These are phyloP conservation scores for Candida anglica DNA, from an alignment of 805 yeast species.

Conservation along the genomic window DNA sequence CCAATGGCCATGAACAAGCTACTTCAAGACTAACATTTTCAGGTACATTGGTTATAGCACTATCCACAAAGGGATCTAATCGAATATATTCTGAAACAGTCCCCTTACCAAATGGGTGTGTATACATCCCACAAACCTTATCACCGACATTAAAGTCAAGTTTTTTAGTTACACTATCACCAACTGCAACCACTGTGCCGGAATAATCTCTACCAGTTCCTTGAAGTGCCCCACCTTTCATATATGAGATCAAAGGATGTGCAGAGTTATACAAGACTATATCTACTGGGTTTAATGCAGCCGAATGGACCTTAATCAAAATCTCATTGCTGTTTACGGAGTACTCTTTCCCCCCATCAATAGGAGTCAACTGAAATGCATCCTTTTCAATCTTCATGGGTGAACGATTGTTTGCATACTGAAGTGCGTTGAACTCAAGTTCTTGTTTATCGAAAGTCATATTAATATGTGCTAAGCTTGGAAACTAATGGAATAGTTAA, in stretches of 20 bases:
- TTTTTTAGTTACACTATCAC: conserved; percentile 16
- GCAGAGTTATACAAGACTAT: conserved; percentile 15
- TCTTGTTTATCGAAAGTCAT: background rate
- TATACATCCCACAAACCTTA: conserved; percentile 22
- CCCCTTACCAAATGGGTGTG: conserved; percentile 25
- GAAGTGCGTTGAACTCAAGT: background rate
- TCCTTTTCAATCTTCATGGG: background rate
- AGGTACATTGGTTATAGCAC: conserved; percentile 41
- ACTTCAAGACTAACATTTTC: conserved; percentile 42
- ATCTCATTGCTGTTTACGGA: conserved; percentile 13
- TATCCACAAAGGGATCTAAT: conserved; percentile 26
- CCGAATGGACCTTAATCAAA: conserved; percentile 27
- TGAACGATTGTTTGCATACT: background rate
- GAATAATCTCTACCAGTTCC: conserved; percentile 31
- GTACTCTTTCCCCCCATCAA: background rate
- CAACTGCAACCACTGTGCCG: conserved; percentile 31
- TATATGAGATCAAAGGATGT: conserved; percentile 5
- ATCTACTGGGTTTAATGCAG: conserved; percentile 34
- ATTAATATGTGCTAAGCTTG: background rate
- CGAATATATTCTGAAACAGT: conserved; percentile 45
- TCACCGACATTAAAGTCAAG: conserved; percentile 23
- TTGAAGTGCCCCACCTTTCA: conserved; percentile 7
- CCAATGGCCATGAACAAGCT: conserved; percentile 67
- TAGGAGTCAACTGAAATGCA: background rate
- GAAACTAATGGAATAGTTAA: too few species aligned